Conservation (phyloP, 495 filamentous ascomycete genomes). For the Daldinia vernicosa region DNA sequence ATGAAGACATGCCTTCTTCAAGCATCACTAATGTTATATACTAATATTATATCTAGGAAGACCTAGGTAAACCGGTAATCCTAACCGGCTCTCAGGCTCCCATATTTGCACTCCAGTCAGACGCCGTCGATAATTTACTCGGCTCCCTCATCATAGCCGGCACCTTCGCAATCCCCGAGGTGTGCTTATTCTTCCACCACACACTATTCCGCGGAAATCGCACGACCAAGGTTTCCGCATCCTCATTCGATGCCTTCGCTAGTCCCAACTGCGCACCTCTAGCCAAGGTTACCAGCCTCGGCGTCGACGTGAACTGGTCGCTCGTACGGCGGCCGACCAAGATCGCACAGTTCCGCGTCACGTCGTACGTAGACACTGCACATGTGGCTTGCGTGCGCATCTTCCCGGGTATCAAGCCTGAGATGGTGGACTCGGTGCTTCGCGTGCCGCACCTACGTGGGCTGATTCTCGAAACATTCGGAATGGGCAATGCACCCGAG, state of each 20-base stretch:
- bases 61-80: constrained; percentile 91
- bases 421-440: constrained; percentile 92
- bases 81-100: constrained; percentile 91
- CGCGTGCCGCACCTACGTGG: constrained; percentile 80
- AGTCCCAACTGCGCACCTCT: constrained; percentile 85
- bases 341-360: constrained; percentile 78
- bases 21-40: constrained; percentile 9
- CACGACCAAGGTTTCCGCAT: constrained; percentile 87
- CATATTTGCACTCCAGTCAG: constrained; percentile 91
- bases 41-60: constrained; percentile 59
- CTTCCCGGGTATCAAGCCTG: constrained; percentile 93
- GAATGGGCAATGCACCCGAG: constrained; percentile 90
- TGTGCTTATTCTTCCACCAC: constrained; percentile 95
- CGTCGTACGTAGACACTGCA: constrained; percentile 80
- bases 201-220: constrained; percentile 92
- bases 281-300: constrained; percentile 79
- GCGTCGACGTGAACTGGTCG: constrained; percentile 85
- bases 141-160: constrained; percentile 92
- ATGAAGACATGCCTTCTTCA: background rate
- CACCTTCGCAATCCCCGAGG: constrained; percentile 95
- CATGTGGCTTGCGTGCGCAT: constrained; percentile 94
- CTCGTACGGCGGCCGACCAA: constrained; percentile 77
- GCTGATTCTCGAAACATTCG: constrained; percentile 92
- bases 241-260: constrained; percentile 85
- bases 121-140: constrained; percentile 95